Evolutionary conservation across 257 asterid species (phyloP), one percentile per base, ranked within the genome.

Genomic region (Euphrasia confusa): DNA sequence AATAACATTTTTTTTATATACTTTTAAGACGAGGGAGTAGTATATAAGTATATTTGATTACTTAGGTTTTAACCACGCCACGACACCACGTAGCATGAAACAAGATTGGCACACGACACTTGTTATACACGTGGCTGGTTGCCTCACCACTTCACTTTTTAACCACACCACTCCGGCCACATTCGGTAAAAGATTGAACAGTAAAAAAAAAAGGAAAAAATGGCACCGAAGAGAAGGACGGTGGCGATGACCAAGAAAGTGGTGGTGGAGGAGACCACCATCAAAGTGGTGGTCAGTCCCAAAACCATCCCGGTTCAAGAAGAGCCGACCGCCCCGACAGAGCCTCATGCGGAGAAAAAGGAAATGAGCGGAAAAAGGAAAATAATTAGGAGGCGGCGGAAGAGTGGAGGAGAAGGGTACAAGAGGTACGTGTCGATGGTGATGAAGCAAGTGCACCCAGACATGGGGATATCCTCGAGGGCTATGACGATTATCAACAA

Each of bases 361-460:
- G 10, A 3, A 24, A 37, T 7, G 35, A 60, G 12, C 53, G 42
- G 54, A 64, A 72, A 8, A 35, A 58, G 37, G 30, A 35, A 58
- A 13, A 1, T 1, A 17, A 18, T 32, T 13, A 54, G 74, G 37
- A 63, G 65, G 66, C 69, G 62, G 77, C 76, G 14, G 81, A 3
- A 60, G 30, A 3, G 60, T 10, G 61, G 79, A 0, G 73, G 74
- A 1, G 82, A 37, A 11, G 88, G 79, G 75, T 88, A 81, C 65
- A 81, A 82, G 68, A 84, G 74, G 60, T 88, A 91, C 6, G 74
- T 88, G 58, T 78, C n/a, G 15, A 78, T 54, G 75, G 95, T 91
- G 63, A 58, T 88, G 95, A 91, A 88, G 68, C 95, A 91, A 63
- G 98, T 91, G 58, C 97, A 91, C 10, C 97, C 97, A 2, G 97